Evolutionary conservation across 2,329 filamentous ascomycete species (phyloP), one percentile per base, ranked within the genome.

Genomic region (Arthrobotrys conoides): DNA sequence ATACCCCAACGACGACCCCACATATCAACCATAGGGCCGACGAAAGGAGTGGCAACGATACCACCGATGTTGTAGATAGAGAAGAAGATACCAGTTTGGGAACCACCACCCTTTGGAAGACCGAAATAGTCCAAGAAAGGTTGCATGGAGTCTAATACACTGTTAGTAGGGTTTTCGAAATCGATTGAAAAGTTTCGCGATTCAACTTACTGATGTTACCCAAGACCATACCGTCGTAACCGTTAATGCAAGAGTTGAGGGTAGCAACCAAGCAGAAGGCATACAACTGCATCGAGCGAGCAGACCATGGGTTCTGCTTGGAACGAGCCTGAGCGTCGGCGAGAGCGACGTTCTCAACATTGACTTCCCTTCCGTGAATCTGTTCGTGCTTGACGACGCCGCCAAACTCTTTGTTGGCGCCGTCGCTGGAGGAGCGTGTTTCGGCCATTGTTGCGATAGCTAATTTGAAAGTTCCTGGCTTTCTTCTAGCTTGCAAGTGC

Each of bases 61-160:
- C 85, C 85, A 79, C 87, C 87, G 76, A 88, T 86, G 69, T 87
- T 86, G 83, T 88, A 88, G 84, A 87, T 88, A 71, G 86, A 85
- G 16, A 86, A 86, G 57, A 88, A 85, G 77, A 88, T 85, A 44
- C 87, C 87, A 16, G 86, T 85, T 83, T 86, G 86, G 38, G 87
- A 84, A 44, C 87, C 87, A 46, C 84, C 84, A 81, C 85, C 44
- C 85, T 84, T 14, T 83, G 76, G 78, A 86, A 87, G 66, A 84
- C 84, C 0, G 67, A 76, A 72, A 53, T 68, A 80, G 4, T 82
- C 79, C 87, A 87, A 83, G 83, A 87, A 41, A 82, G 83, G 82
- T 86, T 87, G 55, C 86, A 87, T 87, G 68, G 85, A 86, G 68
- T 78, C 75, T 78, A 51, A 87, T 81, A 0, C 5, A 18, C n/a